Percentiles rank a stretch among this genome's conserved stretches.
These are phyloP conservation scores for Pelargonium cotyledonis DNA, from an alignment of 441 rosid genomes.

Conservation along the genomic window DNA sequence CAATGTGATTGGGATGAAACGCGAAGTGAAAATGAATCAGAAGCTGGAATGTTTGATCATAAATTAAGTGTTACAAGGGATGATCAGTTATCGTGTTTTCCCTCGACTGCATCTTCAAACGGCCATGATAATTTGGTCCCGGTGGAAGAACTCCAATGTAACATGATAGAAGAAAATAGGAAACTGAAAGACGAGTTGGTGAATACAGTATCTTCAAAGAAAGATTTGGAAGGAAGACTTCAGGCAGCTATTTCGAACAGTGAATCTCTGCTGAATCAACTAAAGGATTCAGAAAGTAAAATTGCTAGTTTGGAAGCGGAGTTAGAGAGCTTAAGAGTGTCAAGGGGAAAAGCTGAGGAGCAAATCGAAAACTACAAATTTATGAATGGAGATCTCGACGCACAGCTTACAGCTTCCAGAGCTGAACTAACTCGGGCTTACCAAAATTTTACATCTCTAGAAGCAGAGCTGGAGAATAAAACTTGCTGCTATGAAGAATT, in stretches of 20 bases:
- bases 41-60: not conserved
- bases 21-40: conserved; percentile 50
- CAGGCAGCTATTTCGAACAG: conserved; percentile 29
- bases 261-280: conserved; percentile 31
- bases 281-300: conserved; percentile 31
- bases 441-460: conserved; percentile 66
- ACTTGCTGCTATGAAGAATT: conserved; percentile 73
- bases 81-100: conserved; percentile 17
- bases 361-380: conserved; percentile 65
- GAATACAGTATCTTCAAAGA: conserved; percentile 31
- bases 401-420: conserved; percentile 51
- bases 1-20: conserved; percentile 59
- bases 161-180: conserved; percentile 29
- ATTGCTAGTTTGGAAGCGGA: not conserved
- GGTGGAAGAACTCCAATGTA: conserved; percentile 7
- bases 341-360: conserved; percentile 46
- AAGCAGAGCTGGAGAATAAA: conserved; percentile 78
- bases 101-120: conserved; percentile 1
- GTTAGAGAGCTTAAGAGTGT: conserved; percentile 36
- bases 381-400: conserved; percentile 71
- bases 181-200: conserved; percentile 31
- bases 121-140: not conserved
- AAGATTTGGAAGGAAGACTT: conserved; percentile 32
- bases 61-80: conserved; percentile 19
- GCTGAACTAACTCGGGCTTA: conserved; percentile 53